A percentile compares a stretch with the other conserved stretches of the same genome.
phyloP scores from a whole-genome alignment of 441 rosid genomes.

The Pelargonium citronellum region DNA sequence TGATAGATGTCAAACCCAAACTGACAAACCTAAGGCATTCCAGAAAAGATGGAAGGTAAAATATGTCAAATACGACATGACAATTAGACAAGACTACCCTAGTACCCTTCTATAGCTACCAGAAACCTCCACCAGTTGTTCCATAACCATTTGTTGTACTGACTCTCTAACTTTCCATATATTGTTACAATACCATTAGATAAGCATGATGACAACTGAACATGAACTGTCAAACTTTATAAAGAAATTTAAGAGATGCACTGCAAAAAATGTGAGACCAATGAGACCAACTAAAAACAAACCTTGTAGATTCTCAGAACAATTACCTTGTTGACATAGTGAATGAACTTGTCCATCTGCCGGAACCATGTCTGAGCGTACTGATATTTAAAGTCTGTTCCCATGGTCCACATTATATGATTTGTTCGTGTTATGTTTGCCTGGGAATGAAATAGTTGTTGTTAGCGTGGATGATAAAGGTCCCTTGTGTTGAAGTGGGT shows the following conservation, averaged over 20 bases:
- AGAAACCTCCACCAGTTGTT: not conserved
- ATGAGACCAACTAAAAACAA: conserved; percentile 30
- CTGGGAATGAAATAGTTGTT: conserved; percentile 36
- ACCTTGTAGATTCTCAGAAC: not conserved
- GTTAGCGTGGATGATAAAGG: not conserved
- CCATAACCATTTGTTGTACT: not conserved
- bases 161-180: not conserved
- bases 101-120: too few species aligned
- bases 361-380: conserved; percentile 91
- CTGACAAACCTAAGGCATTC: not conserved
- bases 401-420: conserved; percentile 99
- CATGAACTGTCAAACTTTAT: not conserved
- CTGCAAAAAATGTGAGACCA: not conserved
- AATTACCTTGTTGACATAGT: conserved; percentile 67
- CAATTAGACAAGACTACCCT: too few species aligned
- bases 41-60: not conserved
- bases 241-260: not conserved
- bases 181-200: not conserved
- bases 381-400: conserved; percentile 97
- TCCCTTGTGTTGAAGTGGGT: too few species aligned
- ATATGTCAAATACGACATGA: not conserved
- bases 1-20: not conserved
- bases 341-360: conserved; percentile 93
- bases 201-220: not conserved
- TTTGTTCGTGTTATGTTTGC: conserved; percentile 86